Evolutionary conservation across 2,329 filamentous ascomycete species (phyloP), one percentile per base, ranked within the genome.

Genomic region (Endothia cerciana): DNA sequence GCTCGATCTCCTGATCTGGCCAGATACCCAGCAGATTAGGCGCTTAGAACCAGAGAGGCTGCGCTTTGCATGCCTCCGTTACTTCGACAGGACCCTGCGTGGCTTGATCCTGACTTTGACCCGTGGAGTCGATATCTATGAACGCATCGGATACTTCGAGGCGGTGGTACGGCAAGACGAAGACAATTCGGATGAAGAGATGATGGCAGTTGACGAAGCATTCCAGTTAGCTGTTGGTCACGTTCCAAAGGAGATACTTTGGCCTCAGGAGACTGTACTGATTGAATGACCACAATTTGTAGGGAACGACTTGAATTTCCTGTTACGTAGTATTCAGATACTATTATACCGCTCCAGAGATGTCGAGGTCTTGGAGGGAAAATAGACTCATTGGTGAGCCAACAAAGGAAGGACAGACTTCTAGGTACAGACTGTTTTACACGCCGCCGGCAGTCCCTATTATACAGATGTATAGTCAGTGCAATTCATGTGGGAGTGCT

Each of bases 1-100:
- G 47, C 47, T 51, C 22, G 47, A 51, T 51, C 47, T 51, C 47
- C 25, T 51, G 25, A 17, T 51, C 25, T 51, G 47, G 47, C 47
- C 47, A 30, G 47, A 51, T 28, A 51, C 47, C 3, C 47, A 51
- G 25, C 22, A 51, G 25, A 17, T 51, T 13, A 28, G 25, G 22
- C 22, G 25, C 25, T 13, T 51, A 28, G 22, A 22, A 28, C 47
- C 25, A 51, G 47, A 51, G 25, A 17, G 13, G 25, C 25, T 51
- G 25, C 47, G 47, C 22, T 51, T 51, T 51, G 47, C 28, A 30
- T 51, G 47, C 22, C 47, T 51, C 13, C 22, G 47, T 1, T 8
- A 51, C 13, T 51, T 51, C 25, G 47, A 30, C 4, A 15, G 13
- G 47, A 17, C 15, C 22, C 11, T 51, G 22, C 22, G 47, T 2